Percentiles rank a stretch among this genome's conserved stretches.
These are phyloP conservation scores for Cladosporium oxysporum DNA, from an alignment of 2,329 filamentous ascomycete species.

Conservation along the genomic window DNA sequence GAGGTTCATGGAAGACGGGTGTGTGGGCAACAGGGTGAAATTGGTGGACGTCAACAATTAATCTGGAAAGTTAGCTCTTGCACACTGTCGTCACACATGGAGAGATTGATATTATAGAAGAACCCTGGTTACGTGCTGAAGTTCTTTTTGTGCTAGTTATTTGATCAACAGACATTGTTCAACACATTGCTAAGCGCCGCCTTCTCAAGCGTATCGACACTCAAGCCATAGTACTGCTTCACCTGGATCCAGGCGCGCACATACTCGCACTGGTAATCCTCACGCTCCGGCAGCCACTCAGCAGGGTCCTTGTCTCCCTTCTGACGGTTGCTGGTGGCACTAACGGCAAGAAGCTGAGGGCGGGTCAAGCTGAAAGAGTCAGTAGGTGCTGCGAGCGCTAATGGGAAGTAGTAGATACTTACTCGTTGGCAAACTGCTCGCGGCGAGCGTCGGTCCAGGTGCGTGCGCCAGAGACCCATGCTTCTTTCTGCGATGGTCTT, in stretches of 20 bases:
- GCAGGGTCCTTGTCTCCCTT: constrained; percentile 78
- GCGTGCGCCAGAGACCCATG: constrained; percentile 62
- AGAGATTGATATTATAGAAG: neutral
- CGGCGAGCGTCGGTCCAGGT: constrained; percentile 70
- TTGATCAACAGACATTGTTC: neutral
- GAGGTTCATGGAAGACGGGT: neutral
- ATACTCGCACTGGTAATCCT: constrained; percentile 74
- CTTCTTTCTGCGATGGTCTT: constrained; percentile 22
- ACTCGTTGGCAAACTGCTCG: constrained; percentile 64
- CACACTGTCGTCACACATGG: neutral
- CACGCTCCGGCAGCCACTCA: constrained; percentile 72
- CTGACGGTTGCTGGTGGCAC: constrained; percentile 70
- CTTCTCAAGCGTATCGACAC: constrained; percentile 72
- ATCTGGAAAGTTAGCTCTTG: neutral
- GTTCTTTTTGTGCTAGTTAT: neutral
- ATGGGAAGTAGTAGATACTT: neutral
- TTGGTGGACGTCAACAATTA: neutral
- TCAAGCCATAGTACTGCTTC: constrained; percentile 71
- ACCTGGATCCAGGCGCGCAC: constrained; percentile 75
- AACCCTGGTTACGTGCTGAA: neutral
- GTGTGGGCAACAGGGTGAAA: neutral
- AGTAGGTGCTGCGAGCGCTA: neutral
- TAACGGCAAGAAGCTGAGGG: constrained; percentile 78
- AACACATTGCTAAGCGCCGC: constrained; percentile 20
- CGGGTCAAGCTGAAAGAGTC: constrained; percentile 63